A percentile compares a stretch with the other conserved stretches of the same genome.
These are phyloP conservation scores for Petasospora rhodanensis DNA, from an alignment of 1,139 yeast species.

Conservation along the genomic window DNA sequence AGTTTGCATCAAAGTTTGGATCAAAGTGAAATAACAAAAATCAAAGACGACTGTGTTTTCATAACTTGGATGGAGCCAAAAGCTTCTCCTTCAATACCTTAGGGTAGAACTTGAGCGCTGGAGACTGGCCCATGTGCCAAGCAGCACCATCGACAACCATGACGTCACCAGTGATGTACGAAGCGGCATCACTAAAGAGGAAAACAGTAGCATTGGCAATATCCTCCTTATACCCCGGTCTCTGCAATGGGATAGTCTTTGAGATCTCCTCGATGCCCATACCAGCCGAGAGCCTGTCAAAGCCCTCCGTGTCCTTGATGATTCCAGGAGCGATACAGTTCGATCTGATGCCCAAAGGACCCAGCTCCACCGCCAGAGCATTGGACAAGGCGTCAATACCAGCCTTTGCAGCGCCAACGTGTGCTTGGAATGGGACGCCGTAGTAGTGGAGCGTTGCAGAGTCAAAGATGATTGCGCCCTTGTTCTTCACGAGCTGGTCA, in stretches of 20 bases:
- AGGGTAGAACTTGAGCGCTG: conserved; percentile 35
- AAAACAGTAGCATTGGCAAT: conserved; percentile 87
- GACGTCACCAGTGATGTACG: conserved; percentile 72
- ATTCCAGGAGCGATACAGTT: conserved; percentile 90
- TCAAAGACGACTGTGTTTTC: conserved; percentile 4
- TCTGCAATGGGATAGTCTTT: conserved; percentile 64
- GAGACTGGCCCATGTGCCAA: conserved; percentile 69
- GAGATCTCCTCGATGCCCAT: conserved; percentile 37
- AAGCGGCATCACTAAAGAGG: conserved; percentile 77
- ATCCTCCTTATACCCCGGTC: conserved; percentile 70
- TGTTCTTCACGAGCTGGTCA: conserved; percentile 55
- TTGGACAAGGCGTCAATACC: conserved; percentile 85
- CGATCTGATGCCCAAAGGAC: conserved; percentile 77
- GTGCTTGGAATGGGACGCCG: conserved; percentile 82
- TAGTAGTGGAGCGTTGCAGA: conserved; percentile 85
- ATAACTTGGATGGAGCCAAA: conserved; percentile 28
- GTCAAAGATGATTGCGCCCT: conserved; percentile 73
- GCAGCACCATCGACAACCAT: conserved; percentile 86
- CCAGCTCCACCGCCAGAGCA: conserved; percentile 81
- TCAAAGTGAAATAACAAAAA: too few species aligned
- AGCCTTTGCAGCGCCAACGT: conserved; percentile 91
- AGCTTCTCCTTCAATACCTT: conserved; percentile 28
- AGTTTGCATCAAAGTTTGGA: conserved; percentile 25
- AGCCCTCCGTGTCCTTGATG: conserved; percentile 78
- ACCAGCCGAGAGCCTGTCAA: conserved; percentile 48